phyloP scores from a whole-genome alignment of 768 basidiomycete species.

The Paxillus ammoniavirescens region DNA sequence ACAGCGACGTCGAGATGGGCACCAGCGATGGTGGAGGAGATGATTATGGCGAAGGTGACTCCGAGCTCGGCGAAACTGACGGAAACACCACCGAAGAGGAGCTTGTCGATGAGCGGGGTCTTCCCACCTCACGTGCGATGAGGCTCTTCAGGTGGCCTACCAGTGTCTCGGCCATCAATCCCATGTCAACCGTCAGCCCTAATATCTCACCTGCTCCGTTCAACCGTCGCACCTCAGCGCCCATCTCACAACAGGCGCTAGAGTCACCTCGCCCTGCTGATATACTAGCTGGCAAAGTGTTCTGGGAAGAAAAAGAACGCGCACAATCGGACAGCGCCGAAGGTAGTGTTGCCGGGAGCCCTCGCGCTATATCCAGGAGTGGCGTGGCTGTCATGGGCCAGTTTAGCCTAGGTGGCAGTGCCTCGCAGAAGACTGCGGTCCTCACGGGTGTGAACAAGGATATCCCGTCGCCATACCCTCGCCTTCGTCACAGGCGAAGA shows the following conservation, averaged over 20 bases:
- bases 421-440: slow-evolving; percentile 20
- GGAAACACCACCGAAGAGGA: slow-evolving; percentile 86
- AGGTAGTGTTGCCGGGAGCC: slow-evolving; percentile 32
- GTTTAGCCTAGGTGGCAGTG: slow-evolving; percentile 24
- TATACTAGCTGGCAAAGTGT: slow-evolving; percentile 61
- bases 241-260: slow-evolving; percentile 28
- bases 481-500: slow-evolving; percentile 22
- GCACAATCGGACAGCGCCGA: slow-evolving; percentile 35
- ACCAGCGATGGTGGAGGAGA: slow-evolving; percentile 33
- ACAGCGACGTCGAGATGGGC: slow-evolving; percentile 50
- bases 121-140: slow-evolving; percentile 77
- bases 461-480: slow-evolving; percentile 33
- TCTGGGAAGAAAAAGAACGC: slow-evolving; percentile 47
- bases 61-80: slow-evolving; percentile 52
- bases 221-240: slow-evolving; percentile 29
- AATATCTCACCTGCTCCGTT: slow-evolving; percentile 43
- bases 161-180: slow-evolving; percentile 63
- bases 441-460: slow-evolving; percentile 31
- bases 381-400: slow-evolving; percentile 39
- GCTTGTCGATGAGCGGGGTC: slow-evolving; percentile 69
- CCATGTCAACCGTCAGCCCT: slow-evolving; percentile 71
- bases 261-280: slow-evolving; percentile 61
- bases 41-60: slow-evolving; percentile 42
- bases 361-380: slow-evolving; percentile 12
- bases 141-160: slow-evolving; percentile 66